Conservation (phyloP, 2,329 filamentous ascomycete genomes). For the Aureobasidium subglaciale region DNA sequence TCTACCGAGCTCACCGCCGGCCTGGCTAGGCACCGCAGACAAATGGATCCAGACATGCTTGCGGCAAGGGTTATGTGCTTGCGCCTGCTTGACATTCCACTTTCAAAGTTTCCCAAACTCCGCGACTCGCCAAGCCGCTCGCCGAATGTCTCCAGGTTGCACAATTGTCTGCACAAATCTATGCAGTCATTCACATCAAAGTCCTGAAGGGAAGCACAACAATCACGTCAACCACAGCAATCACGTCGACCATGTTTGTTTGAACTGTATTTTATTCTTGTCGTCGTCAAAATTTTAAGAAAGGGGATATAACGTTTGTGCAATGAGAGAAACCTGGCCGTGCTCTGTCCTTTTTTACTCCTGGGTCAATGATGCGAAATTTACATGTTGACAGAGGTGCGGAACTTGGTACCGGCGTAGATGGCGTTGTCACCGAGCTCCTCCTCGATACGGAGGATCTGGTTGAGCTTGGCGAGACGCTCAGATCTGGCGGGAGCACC, state of each 20-base stretch:
- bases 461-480: conserved; percentile 99
- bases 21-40: conserved; percentile 20
- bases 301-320: conserved; percentile 13
- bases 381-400: conserved; percentile 83
- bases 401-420: conserved; percentile 90
- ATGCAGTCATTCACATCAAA: no score
- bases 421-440: conserved; percentile 83
- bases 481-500: conserved; percentile 93
- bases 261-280: conserved; percentile 7
- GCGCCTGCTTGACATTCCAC: neutral
- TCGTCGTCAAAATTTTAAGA: conserved; percentile 12
- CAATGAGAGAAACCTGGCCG: neutral
- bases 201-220: no score
- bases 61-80: neutral
- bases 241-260: neutral
- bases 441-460: conserved; percentile 99
- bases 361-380: conserved; percentile 16
- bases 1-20: conserved; percentile 10
- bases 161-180: neutral
- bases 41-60: conserved; percentile 22
- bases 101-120: conserved; percentile 9
- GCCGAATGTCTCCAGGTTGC: neutral
- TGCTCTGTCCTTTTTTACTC: conserved; percentile 3
- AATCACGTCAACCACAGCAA: neutral
- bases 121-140: neutral